Evolutionary conservation across 2,329 filamentous ascomycete species (phyloP).

Genomic region (Beauveria australis): DNA sequence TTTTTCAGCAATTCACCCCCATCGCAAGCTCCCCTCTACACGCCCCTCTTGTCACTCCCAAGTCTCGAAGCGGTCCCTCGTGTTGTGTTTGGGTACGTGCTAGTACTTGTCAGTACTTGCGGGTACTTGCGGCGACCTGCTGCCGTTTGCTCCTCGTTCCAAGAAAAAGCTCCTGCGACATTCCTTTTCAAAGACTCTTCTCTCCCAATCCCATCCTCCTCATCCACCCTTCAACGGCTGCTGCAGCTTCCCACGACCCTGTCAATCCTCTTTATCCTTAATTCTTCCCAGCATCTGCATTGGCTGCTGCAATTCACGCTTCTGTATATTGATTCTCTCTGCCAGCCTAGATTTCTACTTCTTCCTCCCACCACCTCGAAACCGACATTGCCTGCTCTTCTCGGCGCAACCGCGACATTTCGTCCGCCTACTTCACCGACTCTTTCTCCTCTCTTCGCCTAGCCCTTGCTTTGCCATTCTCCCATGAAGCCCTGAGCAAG

Average conservation of each 20-base stretch:
- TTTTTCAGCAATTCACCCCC: no score
- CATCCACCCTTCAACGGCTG: not conserved
- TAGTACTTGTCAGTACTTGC: no score
- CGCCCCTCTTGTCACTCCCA: no score
- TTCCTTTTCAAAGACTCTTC: not conserved
- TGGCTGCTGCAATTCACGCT: not conserved
- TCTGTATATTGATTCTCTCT: constrained; percentile 5
- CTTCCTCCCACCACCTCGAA: not conserved
- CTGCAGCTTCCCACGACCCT: not conserved
- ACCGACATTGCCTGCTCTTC: not conserved
- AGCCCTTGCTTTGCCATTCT: not conserved
- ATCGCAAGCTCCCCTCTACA: no score
- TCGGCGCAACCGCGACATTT: not conserved
- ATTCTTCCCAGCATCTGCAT: not conserved
- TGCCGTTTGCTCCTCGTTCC: not conserved
- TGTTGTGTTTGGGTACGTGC: no score
- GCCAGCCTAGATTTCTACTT: constrained; percentile 1
- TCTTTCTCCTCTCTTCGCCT: constrained; percentile 16
- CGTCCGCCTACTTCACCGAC: constrained; percentile 6
- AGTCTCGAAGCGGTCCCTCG: no score
- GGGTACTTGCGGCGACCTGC: no score
- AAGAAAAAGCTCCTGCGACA: not conserved
- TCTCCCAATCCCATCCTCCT: not conserved
- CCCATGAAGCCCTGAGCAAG: constrained; percentile 8
- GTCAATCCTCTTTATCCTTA: constrained; percentile 5